Conservation (phyloP, 208 protist species). For the Trypanosoma melophagium region DNA sequence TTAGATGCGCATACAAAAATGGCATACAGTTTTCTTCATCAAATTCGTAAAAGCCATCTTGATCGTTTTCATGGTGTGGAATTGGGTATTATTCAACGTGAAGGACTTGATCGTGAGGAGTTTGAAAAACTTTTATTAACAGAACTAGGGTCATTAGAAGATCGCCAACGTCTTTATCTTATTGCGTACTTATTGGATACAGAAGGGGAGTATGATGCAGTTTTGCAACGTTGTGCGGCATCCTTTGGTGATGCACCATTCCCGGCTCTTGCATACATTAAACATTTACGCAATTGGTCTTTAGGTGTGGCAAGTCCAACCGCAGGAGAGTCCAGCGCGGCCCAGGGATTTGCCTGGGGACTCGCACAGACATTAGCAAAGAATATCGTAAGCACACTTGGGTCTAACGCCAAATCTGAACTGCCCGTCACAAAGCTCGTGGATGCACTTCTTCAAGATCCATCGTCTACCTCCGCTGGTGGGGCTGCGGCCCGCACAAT, state of each 20-base stretch:
- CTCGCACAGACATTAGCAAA: slow-evolving; percentile 86
- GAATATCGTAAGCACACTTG: slow-evolving; percentile 76
- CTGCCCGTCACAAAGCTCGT: slow-evolving; percentile 87
- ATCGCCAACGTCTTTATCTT: slow-evolving; percentile 79
- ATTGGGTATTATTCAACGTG: slow-evolving; percentile 60
- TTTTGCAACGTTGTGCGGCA: slow-evolving; percentile 20
- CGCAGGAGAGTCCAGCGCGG: slow-evolving; percentile 11
- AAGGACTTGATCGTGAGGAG: slow-evolving; percentile 70
- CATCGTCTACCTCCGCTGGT: slow-evolving; percentile 8
- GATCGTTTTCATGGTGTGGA: slow-evolving; percentile 88
- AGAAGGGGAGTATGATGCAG: slow-evolving; percentile 42
- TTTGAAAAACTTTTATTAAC: slow-evolving; percentile 59
- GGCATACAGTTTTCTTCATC: slow-evolving; percentile 64
- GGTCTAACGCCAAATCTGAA: slow-evolving; percentile 54
- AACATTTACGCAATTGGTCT: slow-evolving; percentile 80
- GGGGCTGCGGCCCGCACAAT: slow-evolving; percentile 9
- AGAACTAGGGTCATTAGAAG: slow-evolving; percentile 47
- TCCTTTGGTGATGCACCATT: slow-evolving; percentile 34
- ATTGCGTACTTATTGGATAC: slow-evolving; percentile 78
- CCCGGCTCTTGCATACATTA: slow-evolving; percentile 73
- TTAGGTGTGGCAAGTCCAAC: slow-evolving; percentile 20
- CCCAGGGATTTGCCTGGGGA: slow-evolving; percentile 75
- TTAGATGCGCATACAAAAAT: slow-evolving; percentile 86
- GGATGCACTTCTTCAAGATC: slow-evolving; percentile 79
- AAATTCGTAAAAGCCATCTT: slow-evolving; percentile 65